Evolutionary conservation across 1,284 basidiomycete genomes (phyloP).

Genomic region (Gomphus bonarii): DNA sequence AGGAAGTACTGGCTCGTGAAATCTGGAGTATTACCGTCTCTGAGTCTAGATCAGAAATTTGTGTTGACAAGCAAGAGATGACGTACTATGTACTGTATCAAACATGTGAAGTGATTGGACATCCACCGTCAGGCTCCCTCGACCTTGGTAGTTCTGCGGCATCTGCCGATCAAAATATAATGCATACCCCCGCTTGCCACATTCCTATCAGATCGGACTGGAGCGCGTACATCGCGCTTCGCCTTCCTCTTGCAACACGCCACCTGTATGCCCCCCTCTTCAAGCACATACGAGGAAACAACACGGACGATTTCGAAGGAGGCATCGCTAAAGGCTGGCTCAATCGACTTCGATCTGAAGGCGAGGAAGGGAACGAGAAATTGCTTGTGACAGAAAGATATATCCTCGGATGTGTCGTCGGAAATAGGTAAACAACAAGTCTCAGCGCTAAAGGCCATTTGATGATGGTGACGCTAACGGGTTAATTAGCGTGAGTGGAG

Average conservation of each 20-base stretch:
- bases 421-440: constrained; percentile 42
- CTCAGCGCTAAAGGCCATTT: background rate
- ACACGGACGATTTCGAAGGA: constrained; percentile 55
- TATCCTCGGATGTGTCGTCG: constrained; percentile 52
- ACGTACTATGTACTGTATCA: constrained; percentile 47
- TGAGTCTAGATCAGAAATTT: constrained; percentile 12
- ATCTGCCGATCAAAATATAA: background rate
- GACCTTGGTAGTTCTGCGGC: background rate
- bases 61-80: constrained; percentile 15
- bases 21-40: constrained; percentile 45
- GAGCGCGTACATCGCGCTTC: constrained; percentile 40
- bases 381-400: constrained; percentile 46
- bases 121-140: constrained; percentile 12
- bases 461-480: background rate
- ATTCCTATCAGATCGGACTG: constrained; percentile 45
- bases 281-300: constrained; percentile 42
- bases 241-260: constrained; percentile 9
- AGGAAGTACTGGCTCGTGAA: constrained; percentile 42
- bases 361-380: constrained; percentile 32
- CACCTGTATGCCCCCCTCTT: constrained; percentile 20
- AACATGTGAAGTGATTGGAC: constrained; percentile 62
- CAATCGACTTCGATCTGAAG: constrained; percentile 32
- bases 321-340: constrained; percentile 62
- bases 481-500: constrained; percentile 45
- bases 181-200: background rate